Percentiles rank a stretch among this genome's conserved stretches.
phyloP scores from a whole-genome alignment of 768 basidiomycete genomes.

The Fistulinella prunicolor region DNA sequence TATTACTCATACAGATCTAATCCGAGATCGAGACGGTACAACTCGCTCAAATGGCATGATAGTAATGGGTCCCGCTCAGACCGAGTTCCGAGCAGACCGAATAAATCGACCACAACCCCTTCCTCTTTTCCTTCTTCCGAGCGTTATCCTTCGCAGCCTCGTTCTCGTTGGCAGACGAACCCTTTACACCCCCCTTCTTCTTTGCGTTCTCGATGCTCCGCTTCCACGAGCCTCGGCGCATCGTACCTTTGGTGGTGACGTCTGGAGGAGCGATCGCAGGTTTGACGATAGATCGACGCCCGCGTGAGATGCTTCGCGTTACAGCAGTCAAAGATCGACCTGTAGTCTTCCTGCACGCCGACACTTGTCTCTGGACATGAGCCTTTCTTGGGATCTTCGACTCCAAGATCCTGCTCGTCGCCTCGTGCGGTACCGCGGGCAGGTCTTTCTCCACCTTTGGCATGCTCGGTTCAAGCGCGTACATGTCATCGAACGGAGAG shows the following conservation, averaged over 20 bases:
- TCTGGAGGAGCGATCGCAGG: neutral
- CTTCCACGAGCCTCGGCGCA: constrained; percentile 28
- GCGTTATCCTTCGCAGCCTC: neutral
- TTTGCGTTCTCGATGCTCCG: constrained; percentile 17
- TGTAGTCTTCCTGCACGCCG: constrained; percentile 9
- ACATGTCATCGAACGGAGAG: constrained; percentile 26
- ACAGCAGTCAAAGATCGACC: neutral
- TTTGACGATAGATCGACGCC: constrained; percentile 17
- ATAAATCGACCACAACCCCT: constrained; percentile 28
- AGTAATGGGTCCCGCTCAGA: constrained; percentile 4
- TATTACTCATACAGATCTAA: too few relatives aligned
- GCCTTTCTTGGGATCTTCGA: constrained; percentile 24
- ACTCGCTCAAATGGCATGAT: neutral
- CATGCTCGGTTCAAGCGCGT: constrained; percentile 10
- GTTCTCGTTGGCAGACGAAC: constrained; percentile 15
- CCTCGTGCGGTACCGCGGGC: constrained; percentile 12
- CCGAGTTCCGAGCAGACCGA: constrained; percentile 28
- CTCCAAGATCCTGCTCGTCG: neutral
- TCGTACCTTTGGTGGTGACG: constrained; percentile 16
- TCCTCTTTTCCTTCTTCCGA: constrained; percentile 23
- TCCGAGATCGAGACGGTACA: too few relatives aligned
- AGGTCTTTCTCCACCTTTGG: constrained; percentile 12
- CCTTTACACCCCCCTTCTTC: constrained; percentile 9
- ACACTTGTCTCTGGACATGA: constrained; percentile 14
- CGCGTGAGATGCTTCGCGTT: constrained; percentile 11